Evolutionary conservation across 495 filamentous ascomycete genomes (phyloP).

Genomic region (Neurospora sublineolata): DNA sequence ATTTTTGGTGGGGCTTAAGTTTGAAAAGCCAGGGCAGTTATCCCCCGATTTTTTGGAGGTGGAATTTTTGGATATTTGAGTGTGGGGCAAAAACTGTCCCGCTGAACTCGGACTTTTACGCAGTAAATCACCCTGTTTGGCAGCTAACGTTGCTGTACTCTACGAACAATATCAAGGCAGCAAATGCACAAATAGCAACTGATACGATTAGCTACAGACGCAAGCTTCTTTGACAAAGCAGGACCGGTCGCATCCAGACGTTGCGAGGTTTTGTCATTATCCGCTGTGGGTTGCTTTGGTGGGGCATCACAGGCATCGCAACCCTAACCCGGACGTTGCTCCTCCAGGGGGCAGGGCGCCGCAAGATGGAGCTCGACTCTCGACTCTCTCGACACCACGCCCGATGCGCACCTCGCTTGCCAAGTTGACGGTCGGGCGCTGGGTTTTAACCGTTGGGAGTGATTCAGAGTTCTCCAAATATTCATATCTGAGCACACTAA

Average conservation of each 20-base stretch:
- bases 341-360: neutral
- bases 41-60: neutral
- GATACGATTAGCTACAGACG: neutral
- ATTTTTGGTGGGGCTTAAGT: slow-evolving; percentile 20
- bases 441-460: neutral
- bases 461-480: neutral
- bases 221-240: neutral
- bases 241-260: neutral
- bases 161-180: neutral
- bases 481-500: neutral
- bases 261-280: neutral
- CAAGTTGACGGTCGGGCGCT: neutral
- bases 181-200: neutral
- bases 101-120: neutral
- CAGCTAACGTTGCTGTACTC: neutral
- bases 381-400: neutral
- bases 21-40: slow-evolving; percentile 4
- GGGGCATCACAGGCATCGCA: neutral
- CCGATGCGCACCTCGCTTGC: neutral
- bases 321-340: neutral
- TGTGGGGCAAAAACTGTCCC: slow-evolving; percentile 26
- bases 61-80: slow-evolving; percentile 25
- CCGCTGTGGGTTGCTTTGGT: neutral
- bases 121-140: neutral
- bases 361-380: neutral